phyloP scores from a whole-genome alignment of 352 stramenopile genomes.

The Plasmopara halstedii region DNA sequence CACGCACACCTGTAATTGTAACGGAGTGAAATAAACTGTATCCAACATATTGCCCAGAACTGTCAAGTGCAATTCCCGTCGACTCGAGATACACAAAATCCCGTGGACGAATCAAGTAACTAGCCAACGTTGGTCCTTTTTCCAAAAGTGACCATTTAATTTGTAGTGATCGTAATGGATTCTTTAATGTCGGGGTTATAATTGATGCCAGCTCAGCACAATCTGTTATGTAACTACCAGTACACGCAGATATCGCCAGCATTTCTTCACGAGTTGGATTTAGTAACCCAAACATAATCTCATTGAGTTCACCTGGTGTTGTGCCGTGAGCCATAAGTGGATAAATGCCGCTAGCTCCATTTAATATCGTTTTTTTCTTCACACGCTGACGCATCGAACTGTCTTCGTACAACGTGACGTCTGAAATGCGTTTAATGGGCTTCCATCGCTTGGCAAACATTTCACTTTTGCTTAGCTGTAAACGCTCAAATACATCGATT shows the following conservation, averaged over 20 bases:
- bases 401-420: too few relatives aligned
- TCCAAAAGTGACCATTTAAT: slow-evolving; percentile 56
- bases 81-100: slow-evolving; percentile 55
- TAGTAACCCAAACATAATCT: slow-evolving; percentile 32
- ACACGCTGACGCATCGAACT: too few relatives aligned
- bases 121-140: slow-evolving; percentile 31
- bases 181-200: slow-evolving; percentile 18
- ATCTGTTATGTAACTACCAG: slow-evolving; percentile 36
- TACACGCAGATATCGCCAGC: slow-evolving; percentile 26
- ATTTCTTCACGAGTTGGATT: slow-evolving; percentile 18
- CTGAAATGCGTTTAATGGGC: too few relatives aligned
- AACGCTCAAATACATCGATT: too few relatives aligned
- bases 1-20: slow-evolving; percentile 14
- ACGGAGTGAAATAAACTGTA: slow-evolving; percentile 32
- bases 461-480: too few relatives aligned
- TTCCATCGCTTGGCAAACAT: too few relatives aligned
- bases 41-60: slow-evolving; percentile 37
- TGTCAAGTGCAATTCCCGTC: slow-evolving; percentile 28
- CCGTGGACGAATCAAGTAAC: slow-evolving; percentile 36
- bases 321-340: too few relatives aligned
- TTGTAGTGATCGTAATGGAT: slow-evolving; percentile 37
- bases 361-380: too few relatives aligned
- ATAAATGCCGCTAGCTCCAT: too few relatives aligned
- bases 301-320: slow-evolving; percentile 28
- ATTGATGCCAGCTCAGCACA: slow-evolving; percentile 36